Base-by-base conservation (phyloP, 805 yeast genomes). In the Monosporozyma servazzii region DNA sequence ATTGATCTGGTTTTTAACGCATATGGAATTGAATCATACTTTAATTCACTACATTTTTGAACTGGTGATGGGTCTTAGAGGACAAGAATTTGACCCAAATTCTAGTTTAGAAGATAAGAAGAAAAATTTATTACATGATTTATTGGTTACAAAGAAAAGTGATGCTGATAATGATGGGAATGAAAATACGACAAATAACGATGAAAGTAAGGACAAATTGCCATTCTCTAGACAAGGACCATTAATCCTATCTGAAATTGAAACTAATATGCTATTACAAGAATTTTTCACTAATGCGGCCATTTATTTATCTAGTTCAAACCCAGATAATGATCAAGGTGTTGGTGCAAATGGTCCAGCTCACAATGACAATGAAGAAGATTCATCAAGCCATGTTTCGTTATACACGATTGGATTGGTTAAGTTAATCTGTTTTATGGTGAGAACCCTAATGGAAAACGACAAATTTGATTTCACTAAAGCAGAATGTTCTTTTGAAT, bases 1-100 rank as follows among this genome's bases (percentile, higher is more conserved):
- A 0, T 61, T 84, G 13, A 80, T 85, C 43, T 82, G 88, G 87
- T 80, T 77, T 54, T 64, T 85, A 20, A 81, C 88, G 1, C 87
- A 81, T 62, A 64, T 80, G 58, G 77, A 80, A 49, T 64, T 82
- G 18, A 78, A 78, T 30, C 76, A 77, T 56, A 66, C 78, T 51
- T 58, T 81, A 43, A 79, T 84, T 37, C 80, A 81, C 56, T 85
- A 83, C 62, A 73, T 83, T 17, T 82, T 76, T 65, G 85, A 82
- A 58, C 62, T 85, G 20, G 68, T 82, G 3, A 71, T 75, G 51
- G 84, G 80, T 0, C 55, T 71, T n/a, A 69, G 89, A 53, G 88
- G 88, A 0, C 65, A 67, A 10, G 51, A 51, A 17, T 33, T 51
- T 17, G 51, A 50, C 15, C 50, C 49, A 8, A 46, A 46, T 7